Conservation (phyloP, 2,329 filamentous ascomycete genomes). For the Aspergillus sp. region DNA sequence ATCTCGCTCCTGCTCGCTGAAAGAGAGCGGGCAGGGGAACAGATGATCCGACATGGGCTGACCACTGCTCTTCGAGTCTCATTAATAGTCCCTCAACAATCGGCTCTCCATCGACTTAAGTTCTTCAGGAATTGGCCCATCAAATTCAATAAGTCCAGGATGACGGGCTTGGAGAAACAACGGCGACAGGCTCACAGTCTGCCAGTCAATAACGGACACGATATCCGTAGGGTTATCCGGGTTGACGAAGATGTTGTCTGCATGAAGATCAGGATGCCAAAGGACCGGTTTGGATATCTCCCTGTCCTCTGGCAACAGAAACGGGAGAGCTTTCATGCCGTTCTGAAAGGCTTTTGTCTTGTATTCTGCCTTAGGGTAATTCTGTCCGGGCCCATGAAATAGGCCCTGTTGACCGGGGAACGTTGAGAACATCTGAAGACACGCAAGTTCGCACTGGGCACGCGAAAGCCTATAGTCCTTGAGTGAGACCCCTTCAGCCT, state of each 20-base stretch:
- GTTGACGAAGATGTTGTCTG: conserved; percentile 24
- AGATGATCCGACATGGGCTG: background rate
- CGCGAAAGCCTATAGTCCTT: conserved; percentile 31
- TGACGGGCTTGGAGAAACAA: conserved; percentile 6
- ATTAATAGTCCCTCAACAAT: conserved; percentile 2
- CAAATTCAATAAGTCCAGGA: conserved; percentile 7
- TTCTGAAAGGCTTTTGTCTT: conserved; percentile 7
- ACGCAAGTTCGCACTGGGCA: conserved; percentile 29
- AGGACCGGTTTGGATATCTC: conserved; percentile 22
- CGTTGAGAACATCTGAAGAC: conserved; percentile 11
- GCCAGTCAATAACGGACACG: conserved; percentile 10
- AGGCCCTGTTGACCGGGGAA: conserved; percentile 2
- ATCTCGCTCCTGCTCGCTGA: background rate
- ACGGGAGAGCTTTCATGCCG: conserved; percentile 12
- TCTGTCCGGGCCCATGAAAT: conserved; percentile 4
- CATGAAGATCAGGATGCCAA: conserved; percentile 20
- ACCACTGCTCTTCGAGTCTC: conserved; percentile 1
- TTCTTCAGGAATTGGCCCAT: conserved; percentile 5
- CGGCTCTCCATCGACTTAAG: conserved; percentile 6
- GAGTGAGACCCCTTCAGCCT: conserved; percentile 25
- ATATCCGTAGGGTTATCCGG: conserved; percentile 6
- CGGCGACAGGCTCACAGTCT: conserved; percentile 8
- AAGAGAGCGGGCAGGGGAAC: background rate
- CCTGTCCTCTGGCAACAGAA: conserved; percentile 12
- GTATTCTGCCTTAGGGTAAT: background rate